Evolutionary conservation across 1,139 yeast species (phyloP), one percentile per base, ranked within the genome.

Genomic region (Insectozyma bohioensis): DNA sequence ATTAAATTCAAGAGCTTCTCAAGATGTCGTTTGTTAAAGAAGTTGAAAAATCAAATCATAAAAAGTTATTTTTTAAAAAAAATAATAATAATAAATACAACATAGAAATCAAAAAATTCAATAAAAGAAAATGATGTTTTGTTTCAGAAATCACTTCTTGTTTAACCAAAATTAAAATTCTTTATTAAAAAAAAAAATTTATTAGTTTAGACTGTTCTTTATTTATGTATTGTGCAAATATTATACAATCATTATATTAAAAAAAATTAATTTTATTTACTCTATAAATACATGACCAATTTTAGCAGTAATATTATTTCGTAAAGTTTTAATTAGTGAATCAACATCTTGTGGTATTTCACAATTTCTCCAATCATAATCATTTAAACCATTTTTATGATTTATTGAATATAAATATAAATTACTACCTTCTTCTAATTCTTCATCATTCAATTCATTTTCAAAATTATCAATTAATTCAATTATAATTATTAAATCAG

Each of bases 1-100:
- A 62, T 80, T 92, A 71, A 92, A 92, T 80, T 90, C 98, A 46
- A 86, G 95, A 76, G 97, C 97, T 51, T 82, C 85, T 46, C 95
- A 85, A 71, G 95, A 84, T 67, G 94, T 85, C 48, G 58, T 67
- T 51, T 87, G 95, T 74, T 85, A 80, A 69, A n/a, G n/a, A n/a
- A n/a, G n/a, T n/a, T n/a, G n/a, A n/a, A n/a, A n/a, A n/a, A n/a
- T n/a, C n/a, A n/a, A n/a, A n/a, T n/a, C n/a, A 17, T 20, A 23
- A 7, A 12, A 23, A 9, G 13, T 4, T 24, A 12, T n/a, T 24
- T 13, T n/a, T n/a, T n/a, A n/a, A n/a, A n/a, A n/a, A n/a, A n/a
- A n/a, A n/a, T n/a, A n/a, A n/a, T n/a, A n/a, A n/a, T n/a, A n/a
- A n/a, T n/a, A n/a, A n/a, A n/a, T n/a, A n/a, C 28, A 26, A 6